Conservation (phyloP, 2,329 filamentous ascomycete species). For the Sclerotinia subarctica region DNA sequence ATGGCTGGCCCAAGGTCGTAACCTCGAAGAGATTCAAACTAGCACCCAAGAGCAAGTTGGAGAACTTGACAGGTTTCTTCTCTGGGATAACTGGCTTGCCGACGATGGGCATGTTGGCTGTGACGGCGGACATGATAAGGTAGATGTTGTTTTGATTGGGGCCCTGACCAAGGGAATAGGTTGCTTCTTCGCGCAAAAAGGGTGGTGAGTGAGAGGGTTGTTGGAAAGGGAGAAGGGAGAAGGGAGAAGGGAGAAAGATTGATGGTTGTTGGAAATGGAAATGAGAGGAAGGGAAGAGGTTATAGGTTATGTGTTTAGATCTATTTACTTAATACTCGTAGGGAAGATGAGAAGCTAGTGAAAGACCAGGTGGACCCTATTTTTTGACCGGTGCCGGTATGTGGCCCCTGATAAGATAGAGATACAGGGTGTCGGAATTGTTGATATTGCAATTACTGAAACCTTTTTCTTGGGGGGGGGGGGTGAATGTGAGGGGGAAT, state of each 20-base stretch:
- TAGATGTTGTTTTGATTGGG: conserved; percentile 54
- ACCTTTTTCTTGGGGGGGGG: neutral
- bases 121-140: conserved; percentile 57
- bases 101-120: conserved; percentile 38
- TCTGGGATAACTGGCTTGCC: conserved; percentile 59
- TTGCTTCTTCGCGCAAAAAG: conserved; percentile 71
- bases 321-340: neutral
- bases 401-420: neutral
- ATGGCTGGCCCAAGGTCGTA: conserved; percentile 66
- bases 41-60: conserved; percentile 73
- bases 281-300: too few relatives aligned
- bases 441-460: neutral
- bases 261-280: neutral
- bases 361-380: conserved; percentile 13
- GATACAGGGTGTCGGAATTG: neutral
- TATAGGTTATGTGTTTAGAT: conserved; percentile 13
- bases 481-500: neutral
- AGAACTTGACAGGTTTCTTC: conserved; percentile 99
- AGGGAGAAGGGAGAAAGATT: too few relatives aligned
- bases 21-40: conserved; percentile 45
- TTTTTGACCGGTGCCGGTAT: neutral
- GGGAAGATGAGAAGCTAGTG: conserved; percentile 5
- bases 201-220: conserved; percentile 3
- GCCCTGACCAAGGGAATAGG: conserved; percentile 98
- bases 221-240: neutral